A percentile compares a stretch with the other conserved stretches of the same genome.
These are phyloP conservation scores for Lactarius trivialis DNA, from an alignment of 768 basidiomycete species.

Conservation along the genomic window DNA sequence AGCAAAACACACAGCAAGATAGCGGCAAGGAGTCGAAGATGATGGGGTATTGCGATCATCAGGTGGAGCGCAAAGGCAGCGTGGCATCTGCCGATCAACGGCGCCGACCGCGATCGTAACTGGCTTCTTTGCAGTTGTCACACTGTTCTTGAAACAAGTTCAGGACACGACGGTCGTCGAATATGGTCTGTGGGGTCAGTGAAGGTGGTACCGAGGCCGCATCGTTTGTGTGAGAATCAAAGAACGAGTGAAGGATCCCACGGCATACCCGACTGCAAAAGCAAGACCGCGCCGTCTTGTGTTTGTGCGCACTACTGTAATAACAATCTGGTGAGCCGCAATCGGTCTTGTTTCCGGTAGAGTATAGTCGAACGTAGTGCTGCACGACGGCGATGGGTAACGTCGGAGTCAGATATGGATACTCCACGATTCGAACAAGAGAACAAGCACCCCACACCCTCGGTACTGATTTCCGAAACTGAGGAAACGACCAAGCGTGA, in stretches of 20 bases:
- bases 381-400: constrained; percentile 26
- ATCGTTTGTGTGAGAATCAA: constrained; percentile 1
- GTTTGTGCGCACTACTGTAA: constrained; percentile 51
- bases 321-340: constrained; percentile 47
- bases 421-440: background rate
- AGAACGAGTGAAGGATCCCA: constrained; percentile 2
- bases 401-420: background rate
- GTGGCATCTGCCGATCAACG: constrained; percentile 19
- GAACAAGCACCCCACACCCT: constrained; percentile 21
- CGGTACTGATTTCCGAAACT: constrained; percentile 23
- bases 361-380: constrained; percentile 61
- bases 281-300: constrained; percentile 53
- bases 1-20: constrained; percentile 15
- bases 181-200: constrained; percentile 22
- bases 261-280: constrained; percentile 40
- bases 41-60: background rate
- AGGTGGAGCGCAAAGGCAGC: background rate
- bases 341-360: constrained; percentile 53
- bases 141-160: constrained; percentile 64
- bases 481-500: background rate
- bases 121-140: constrained; percentile 44
- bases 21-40: background rate
- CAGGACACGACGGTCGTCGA: constrained; percentile 46
- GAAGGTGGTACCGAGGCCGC: background rate
- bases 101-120: constrained; percentile 28